Percentiles rank a stretch among this genome's conserved stretches.
phyloP scores from a whole-genome alignment of 2,329 filamentous ascomycete species.

The Reticulascus tulasneorum region DNA sequence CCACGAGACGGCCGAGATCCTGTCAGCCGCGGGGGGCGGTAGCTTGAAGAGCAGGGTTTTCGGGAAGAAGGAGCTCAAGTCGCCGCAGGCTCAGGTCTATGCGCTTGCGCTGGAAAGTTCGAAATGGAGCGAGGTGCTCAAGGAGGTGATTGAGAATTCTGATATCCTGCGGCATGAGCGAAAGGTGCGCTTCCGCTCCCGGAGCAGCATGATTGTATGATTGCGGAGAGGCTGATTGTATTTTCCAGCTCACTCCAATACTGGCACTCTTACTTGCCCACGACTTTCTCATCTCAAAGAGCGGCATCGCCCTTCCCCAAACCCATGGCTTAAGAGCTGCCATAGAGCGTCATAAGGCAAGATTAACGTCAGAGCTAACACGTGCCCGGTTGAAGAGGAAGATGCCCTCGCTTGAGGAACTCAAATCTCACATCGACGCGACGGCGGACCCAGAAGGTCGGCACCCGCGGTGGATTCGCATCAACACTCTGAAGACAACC shows the following conservation, averaged over 20 bases:
- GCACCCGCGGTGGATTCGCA: conserved; percentile 87
- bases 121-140: conserved; percentile 85
- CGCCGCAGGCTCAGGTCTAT: conserved; percentile 76
- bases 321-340: conserved; percentile 73
- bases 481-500: conserved; percentile 74
- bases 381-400: conserved; percentile 71
- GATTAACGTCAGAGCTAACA: conserved; percentile 78
- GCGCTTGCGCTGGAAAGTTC: conserved; percentile 80
- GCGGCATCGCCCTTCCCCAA: conserved; percentile 75
- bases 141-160: conserved; percentile 82
- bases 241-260: conserved; percentile 67
- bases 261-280: conserved; percentile 80
- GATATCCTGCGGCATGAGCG: conserved; percentile 74
- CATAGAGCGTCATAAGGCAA: conserved; percentile 75
- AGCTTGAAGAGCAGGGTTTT: conserved; percentile 88
- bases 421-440: conserved; percentile 56
- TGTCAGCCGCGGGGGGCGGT: conserved; percentile 65
- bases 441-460: conserved; percentile 46
- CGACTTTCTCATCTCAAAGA: conserved; percentile 77
- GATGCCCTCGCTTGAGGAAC: conserved; percentile 61
- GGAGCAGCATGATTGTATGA: neutral
- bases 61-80: conserved; percentile 68
- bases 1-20: conserved; percentile 77
- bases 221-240: conserved; percentile 1
- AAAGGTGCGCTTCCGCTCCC: conserved; percentile 57